Evolutionary conservation across 2,329 filamentous ascomycete species (phyloP).

Genomic region (Tolypocladium capitatum): DNA sequence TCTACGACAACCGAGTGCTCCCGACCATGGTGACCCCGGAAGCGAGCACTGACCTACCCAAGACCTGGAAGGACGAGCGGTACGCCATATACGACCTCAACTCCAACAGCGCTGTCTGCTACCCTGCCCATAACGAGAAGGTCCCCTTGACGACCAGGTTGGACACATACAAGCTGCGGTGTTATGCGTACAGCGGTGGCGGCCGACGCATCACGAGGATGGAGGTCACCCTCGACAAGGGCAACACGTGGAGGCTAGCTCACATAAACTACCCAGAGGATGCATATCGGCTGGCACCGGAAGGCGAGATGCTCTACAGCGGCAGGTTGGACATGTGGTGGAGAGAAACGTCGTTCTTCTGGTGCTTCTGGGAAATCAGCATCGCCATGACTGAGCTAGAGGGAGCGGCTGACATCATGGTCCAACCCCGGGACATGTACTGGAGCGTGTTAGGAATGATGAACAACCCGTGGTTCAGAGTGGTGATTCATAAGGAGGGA

Average conservation of each 20-base stretch:
- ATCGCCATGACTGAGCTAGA: slow-evolving; percentile 50
- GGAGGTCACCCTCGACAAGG: slow-evolving; percentile 73
- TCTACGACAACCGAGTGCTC: slow-evolving; percentile 82
- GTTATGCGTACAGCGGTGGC: slow-evolving; percentile 82
- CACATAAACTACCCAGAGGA: slow-evolving; percentile 77
- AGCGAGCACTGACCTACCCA: slow-evolving; percentile 56
- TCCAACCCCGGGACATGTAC: slow-evolving; percentile 89
- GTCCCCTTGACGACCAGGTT: slow-evolving; percentile 35
- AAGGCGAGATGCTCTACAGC: slow-evolving; percentile 53
- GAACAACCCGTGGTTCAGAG: slow-evolving; percentile 90
- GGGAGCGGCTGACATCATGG: slow-evolving; percentile 57
- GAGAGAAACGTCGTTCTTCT: slow-evolving; percentile 75
- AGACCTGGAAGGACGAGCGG: slow-evolving; percentile 77
- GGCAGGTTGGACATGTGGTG: slow-evolving; percentile 68
- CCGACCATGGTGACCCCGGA: slow-evolving; percentile 80
- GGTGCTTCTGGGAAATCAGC: slow-evolving; percentile 80
- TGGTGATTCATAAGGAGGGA: slow-evolving; percentile 59
- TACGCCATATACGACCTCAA: slow-evolving; percentile 91
- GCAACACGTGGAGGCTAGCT: slow-evolving; percentile 65
- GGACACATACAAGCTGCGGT: slow-evolving; percentile 51
- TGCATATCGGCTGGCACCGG: slow-evolving; percentile 53
- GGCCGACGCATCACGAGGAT: slow-evolving; percentile 73
- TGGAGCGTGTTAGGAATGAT: slow-evolving; percentile 95
- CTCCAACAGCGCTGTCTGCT: slow-evolving; percentile 70
- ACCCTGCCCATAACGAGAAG: slow-evolving; percentile 65